A percentile compares a stretch with the other conserved stretches of the same genome.
These are phyloP conservation scores for Salix suchowensis DNA, from an alignment of 345 rosid genomes.

Conservation along the genomic window DNA sequence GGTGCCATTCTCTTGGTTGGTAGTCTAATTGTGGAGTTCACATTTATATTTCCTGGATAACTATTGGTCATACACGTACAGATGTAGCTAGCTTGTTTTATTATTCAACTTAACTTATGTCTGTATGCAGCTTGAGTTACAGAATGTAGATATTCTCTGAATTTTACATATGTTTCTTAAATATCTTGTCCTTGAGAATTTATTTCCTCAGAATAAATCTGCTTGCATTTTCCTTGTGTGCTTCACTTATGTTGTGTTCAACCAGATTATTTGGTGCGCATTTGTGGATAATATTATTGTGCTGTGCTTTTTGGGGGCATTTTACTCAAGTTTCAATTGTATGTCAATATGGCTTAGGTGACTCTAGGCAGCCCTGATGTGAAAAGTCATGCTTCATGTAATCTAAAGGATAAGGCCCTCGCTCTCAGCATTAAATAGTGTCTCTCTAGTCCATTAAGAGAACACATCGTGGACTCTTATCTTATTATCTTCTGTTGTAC, in stretches of 20 bases:
- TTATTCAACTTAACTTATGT: not conserved
- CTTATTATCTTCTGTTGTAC: not conserved
- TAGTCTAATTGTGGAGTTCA: not conserved
- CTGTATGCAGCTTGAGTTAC: not conserved
- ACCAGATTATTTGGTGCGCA: not conserved
- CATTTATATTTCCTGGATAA: not conserved
- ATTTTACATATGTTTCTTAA: not conserved
- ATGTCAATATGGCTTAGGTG: not conserved
- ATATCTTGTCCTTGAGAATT: not conserved
- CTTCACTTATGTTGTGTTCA: not conserved
- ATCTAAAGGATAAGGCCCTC: not conserved
- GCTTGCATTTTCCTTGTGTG: not conserved
- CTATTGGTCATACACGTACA: not conserved
- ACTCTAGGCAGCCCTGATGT: not conserved
- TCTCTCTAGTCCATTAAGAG: not conserved
- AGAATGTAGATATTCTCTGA: not conserved
- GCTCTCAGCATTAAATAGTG: not conserved
- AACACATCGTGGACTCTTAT: not conserved
- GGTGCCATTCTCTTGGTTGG: constrained; percentile 95
- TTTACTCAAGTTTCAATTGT: too few species aligned
- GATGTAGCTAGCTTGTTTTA: not conserved
- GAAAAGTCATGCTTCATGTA: not conserved
- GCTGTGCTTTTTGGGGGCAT: not conserved
- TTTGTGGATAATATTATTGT: not conserved
- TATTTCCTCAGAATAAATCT: not conserved